Evolutionary conservation across 106 monocot species (phyloP).

Genomic region (Agapanthus africanus): DNA sequence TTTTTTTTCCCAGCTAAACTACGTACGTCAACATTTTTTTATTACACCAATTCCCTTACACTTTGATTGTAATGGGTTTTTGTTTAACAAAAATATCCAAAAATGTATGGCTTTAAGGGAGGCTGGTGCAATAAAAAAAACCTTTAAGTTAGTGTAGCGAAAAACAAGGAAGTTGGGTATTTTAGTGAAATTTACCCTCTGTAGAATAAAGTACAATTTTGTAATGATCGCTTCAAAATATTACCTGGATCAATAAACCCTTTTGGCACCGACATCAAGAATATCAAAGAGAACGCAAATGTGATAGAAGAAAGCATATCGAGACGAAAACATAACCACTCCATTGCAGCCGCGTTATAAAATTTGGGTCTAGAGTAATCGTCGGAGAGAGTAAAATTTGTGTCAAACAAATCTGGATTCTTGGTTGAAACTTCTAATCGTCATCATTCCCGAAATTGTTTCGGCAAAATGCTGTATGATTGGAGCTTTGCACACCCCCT

Average conservation of each 20-base stretch:
- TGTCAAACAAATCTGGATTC: conserved; percentile 40
- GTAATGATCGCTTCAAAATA: conserved; percentile 2
- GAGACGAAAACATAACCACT: conserved; percentile 66
- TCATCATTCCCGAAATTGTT: conserved; percentile 57
- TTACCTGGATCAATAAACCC: conserved; percentile 67
- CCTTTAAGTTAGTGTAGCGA: too few species aligned
- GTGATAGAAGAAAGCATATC: conserved; percentile 55
- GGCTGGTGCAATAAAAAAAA: too few species aligned
- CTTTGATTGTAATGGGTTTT: too few species aligned
- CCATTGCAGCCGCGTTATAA: conserved; percentile 51
- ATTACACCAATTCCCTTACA: too few species aligned
- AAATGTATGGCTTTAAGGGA: too few species aligned
- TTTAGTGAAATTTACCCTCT: too few species aligned
- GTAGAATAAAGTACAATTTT: too few species aligned
- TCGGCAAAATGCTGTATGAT: conserved; percentile 86
- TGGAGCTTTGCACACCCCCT: conserved; percentile 66
- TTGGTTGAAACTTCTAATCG: conserved; percentile 67
- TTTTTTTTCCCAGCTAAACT: too few species aligned
- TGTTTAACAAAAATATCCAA: too few species aligned
- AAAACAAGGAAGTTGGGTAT: too few species aligned
- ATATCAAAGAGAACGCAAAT: conserved; percentile 68
- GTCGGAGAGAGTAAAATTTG: conserved; percentile 45
- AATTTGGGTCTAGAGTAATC: conserved; percentile 57
- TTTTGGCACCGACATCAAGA: conserved; percentile 50
- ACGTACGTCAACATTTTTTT: too few species aligned